Evolutionary conservation across 2,329 filamentous ascomycete species (phyloP), one percentile per base, ranked within the genome.

Genomic region (Sporothrix phasma): DNA sequence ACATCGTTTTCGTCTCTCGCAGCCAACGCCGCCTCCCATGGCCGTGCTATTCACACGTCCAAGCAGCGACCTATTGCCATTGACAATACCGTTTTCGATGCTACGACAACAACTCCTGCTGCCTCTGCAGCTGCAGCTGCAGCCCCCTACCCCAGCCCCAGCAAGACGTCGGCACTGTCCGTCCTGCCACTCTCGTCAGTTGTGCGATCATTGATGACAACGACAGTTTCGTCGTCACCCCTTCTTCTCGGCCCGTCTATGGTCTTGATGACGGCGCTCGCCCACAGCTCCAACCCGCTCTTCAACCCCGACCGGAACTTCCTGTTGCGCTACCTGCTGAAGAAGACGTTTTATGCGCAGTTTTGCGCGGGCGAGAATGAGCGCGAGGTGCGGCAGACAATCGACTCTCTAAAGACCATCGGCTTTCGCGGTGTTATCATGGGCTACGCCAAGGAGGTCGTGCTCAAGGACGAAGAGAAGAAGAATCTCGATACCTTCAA

Each of bases 351-450:
- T 70, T 96, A 96, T 73, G 85, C 86, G 26, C 92, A 97, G 71
- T 97, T 96, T 75, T 97, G 92, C 74, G 90, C 90, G 0, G 92
- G 92, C 31, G 88, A 92, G 75, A 88, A 84, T 58, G 79, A 82
- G 0, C 70, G 73, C 1, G 89, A 96, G 74, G 88, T 95, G 1
- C 78, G 79, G 47, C 75, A 73, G 34, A 92, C 88, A 0, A 83
- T 91, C 34, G 72, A 80, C 1, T 78, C 80, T 1, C 79, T 96
- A 10, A 89, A 90, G 74, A 74, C 79, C 37, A 85, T 93, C 51
- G 92, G 92, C 1, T 96, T 90, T 72, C 84, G 83, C 26, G 92
- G 92, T 13, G 89, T 96, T 5, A 91, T 96, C 63, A 80, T 96
- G 54, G 87, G 89, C 60, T 96, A 95, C 71, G 91, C 90, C 2